Conservation (phyloP, 2,329 filamentous ascomycete species). For the Pezicula radicicola region DNA sequence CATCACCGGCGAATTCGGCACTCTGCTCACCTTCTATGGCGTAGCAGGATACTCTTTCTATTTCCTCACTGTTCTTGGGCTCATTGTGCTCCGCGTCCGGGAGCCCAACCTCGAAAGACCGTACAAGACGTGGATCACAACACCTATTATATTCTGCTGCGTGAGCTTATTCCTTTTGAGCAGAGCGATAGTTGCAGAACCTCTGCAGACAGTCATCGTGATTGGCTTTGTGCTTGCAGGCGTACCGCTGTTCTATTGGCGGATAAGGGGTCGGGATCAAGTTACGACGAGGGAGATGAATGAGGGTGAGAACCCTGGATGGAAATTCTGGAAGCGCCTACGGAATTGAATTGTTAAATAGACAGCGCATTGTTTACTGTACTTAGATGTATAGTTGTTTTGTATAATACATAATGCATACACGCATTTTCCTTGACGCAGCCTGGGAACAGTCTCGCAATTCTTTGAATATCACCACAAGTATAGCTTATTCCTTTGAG, state of each 20-base stretch:
- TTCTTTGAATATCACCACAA: no score
- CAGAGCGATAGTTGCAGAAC: slow-evolving; percentile 85
- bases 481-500: no score
- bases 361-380: no score
- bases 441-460: no score
- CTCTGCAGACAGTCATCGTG: slow-evolving; percentile 84
- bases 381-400: no score
- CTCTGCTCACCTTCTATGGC: slow-evolving; percentile 93
- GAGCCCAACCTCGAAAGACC: slow-evolving; percentile 87
- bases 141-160: slow-evolving; percentile 97
- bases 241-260: slow-evolving; percentile 85
- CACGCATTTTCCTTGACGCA: no score
- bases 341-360: not conserved
- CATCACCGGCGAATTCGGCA: slow-evolving; percentile 83
- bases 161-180: slow-evolving; percentile 90
- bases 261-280: slow-evolving; percentile 65
- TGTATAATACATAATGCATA: no score
- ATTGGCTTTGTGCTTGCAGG: slow-evolving; percentile 80
- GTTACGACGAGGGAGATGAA: slow-evolving; percentile 43
- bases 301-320: slow-evolving; percentile 39
- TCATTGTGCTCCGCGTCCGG: slow-evolving; percentile 84
- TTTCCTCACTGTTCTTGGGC: slow-evolving; percentile 88
- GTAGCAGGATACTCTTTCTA: slow-evolving; percentile 98
- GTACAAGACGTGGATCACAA: slow-evolving; percentile 95
- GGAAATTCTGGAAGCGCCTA: slow-evolving; percentile 55